Evolutionary conservation across 768 basidiomycete genomes (phyloP), one percentile per base, ranked within the genome.

Genomic region (Boletus rubroflammeus): DNA sequence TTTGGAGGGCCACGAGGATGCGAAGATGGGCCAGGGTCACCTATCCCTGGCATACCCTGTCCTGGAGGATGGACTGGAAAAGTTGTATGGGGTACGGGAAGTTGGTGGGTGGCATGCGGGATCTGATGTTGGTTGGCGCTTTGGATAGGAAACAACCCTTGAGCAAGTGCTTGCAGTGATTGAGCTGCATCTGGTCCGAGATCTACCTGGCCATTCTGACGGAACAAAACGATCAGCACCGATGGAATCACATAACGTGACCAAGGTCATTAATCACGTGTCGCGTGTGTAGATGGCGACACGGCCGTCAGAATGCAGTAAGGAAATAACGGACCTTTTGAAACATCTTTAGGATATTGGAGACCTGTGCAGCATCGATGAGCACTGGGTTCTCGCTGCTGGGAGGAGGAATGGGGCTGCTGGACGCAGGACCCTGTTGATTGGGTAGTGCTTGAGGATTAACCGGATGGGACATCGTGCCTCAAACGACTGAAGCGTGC

Each of bases 21-120:
- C 0, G 84, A 84, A 4, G 85, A 86, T n/a, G 85, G 84, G 8
- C 86, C 85, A 3, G 85, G 83, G 55, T 88, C 85, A 34, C 79
- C 79, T 45, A 85, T 78, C 19, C 78, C 78, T 17, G 82, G 77
- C 29, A 82, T 63, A 1, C 76, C 79, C 63, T 58, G 65, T 0
- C 67, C 60, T 60, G 70, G 58, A 52, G 67, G 34, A 56, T 64
- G 51, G 3, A 38, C 19, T 15, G 60, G 3, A 42, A 64, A 63
- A 9, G 47, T 47, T 44, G 77, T 69, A 64, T 81, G 81, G 53
- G 78, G 79, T 54, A 77, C 77, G 4, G 60, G 56, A 26, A 65
- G 50, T n/a, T 48, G 59, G 35, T 56, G 60, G 34, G 55, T 38
- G 6, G 50, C 38, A 39, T 72, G 67, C n/a, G 64, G 68, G 15